These are phyloP conservation scores for Xanthoconium purpureum DNA, from an alignment of 768 basidiomycete species.

Conservation along the genomic window DNA sequence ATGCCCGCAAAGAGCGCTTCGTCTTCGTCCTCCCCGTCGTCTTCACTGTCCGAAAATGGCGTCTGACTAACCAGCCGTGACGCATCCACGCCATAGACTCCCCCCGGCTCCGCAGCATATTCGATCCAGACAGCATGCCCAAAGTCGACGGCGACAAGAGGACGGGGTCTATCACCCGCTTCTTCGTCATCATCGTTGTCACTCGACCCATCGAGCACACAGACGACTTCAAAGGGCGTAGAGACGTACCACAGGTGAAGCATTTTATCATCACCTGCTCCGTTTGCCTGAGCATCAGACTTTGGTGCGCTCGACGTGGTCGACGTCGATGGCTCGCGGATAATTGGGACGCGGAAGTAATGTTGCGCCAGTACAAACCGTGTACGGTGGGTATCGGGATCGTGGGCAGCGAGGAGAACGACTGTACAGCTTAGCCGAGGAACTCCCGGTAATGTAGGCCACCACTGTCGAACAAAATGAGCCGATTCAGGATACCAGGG, in stretches of 20 bases:
- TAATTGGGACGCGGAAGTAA: constrained; percentile 70
- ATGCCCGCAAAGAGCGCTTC: constrained; percentile 6
- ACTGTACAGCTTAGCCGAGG: constrained; percentile 72
- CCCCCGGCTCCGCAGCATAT: constrained; percentile 38
- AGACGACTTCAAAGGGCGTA: constrained; percentile 69
- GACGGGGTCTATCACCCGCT: constrained; percentile 50
- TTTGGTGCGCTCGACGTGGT: background rate
- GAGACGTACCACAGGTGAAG: constrained; percentile 72
- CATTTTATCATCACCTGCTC: constrained; percentile 47
- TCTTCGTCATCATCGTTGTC: constrained; percentile 35
- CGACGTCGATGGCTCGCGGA: constrained; percentile 15
- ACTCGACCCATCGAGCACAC: constrained; percentile 47
- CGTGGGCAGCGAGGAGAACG: constrained; percentile 61
- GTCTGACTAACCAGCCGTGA: constrained; percentile 30
- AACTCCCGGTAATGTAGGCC: constrained; percentile 63
- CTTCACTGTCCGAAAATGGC: constrained; percentile 26
- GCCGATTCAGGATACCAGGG: constrained; percentile 72
- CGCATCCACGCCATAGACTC: constrained; percentile 28
- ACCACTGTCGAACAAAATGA: constrained; percentile 80
- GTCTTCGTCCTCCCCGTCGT: constrained; percentile 26
- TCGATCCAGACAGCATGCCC: constrained; percentile 86
- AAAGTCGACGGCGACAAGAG: constrained; percentile 81
- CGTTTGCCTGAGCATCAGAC: background rate
- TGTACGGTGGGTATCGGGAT: constrained; percentile 56
- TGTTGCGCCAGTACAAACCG: constrained; percentile 70